Evolutionary conservation across 129 eudicot genomes (phyloP).

Genomic region (Tagetes erecta): DNA sequence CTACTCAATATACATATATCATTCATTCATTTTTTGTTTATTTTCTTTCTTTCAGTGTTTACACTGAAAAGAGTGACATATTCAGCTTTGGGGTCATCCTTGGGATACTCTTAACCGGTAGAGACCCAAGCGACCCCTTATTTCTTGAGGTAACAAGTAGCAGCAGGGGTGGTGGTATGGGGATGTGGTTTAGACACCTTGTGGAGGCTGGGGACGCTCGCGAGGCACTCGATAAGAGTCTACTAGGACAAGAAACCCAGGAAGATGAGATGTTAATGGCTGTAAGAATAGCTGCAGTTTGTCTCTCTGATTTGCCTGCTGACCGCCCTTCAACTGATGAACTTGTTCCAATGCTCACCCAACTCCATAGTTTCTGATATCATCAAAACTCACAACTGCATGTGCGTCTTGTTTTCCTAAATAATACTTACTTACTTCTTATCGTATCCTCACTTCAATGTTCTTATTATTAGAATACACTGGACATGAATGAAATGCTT

Average conservation of each 20-base stretch:
- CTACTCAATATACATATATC: too few relatives aligned
- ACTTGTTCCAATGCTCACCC: slow-evolving; percentile 94
- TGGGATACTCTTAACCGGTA: slow-evolving; percentile 74
- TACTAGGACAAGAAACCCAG: slow-evolving; percentile 67
- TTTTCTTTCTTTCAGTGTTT: slow-evolving; percentile 35
- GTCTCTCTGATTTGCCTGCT: slow-evolving; percentile 73
- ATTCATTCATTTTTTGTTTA: not conserved
- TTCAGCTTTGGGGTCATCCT: slow-evolving; percentile 86
- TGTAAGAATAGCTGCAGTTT: slow-evolving; percentile 74
- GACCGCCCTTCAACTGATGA: slow-evolving; percentile 90
- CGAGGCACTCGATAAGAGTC: slow-evolving; percentile 82
- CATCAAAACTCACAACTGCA: too few relatives aligned
- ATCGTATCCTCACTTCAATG: too few relatives aligned
- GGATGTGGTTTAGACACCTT: slow-evolving; percentile 72
- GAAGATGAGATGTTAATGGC: slow-evolving; percentile 96
- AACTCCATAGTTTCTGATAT: slow-evolving; percentile 74
- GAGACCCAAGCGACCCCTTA: slow-evolving; percentile 66
- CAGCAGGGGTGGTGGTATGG: slow-evolving; percentile 56
- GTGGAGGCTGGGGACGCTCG: slow-evolving; percentile 74
- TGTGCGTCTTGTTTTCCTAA: too few relatives aligned
- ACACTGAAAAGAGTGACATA: slow-evolving; percentile 83
- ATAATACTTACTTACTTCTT: too few relatives aligned
- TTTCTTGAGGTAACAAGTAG: slow-evolving; percentile 39
- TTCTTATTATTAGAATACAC: too few relatives aligned
- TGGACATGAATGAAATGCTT: too few relatives aligned